These are phyloP conservation scores for Candida freyschussii DNA, from an alignment of 1,139 yeast genomes.

Conservation along the genomic window DNA sequence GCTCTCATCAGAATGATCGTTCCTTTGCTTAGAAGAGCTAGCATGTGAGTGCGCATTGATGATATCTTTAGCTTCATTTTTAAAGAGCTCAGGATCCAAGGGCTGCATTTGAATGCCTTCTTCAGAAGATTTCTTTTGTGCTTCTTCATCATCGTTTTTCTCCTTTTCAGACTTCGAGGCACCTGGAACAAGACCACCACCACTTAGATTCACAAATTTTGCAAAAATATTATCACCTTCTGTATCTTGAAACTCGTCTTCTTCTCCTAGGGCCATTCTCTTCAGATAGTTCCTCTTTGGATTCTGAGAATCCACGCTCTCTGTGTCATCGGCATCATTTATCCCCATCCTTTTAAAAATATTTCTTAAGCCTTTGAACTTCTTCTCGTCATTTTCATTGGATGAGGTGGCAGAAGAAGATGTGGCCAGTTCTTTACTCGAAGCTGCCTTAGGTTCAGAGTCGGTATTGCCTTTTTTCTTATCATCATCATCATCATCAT, in stretches of 20 bases:
- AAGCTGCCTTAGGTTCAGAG: neutral
- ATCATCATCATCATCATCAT: too few species aligned
- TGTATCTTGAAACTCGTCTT: constrained; percentile 13
- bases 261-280: constrained; percentile 17
- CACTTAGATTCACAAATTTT: constrained; percentile 25
- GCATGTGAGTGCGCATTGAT: constrained; percentile 25
- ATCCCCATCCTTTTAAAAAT: constrained; percentile 7
- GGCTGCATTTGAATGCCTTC: constrained; percentile 19
- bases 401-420: constrained; percentile 2
- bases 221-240: constrained; percentile 25
- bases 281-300: constrained; percentile 8
- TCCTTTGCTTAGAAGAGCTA: constrained; percentile 5
- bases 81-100: constrained; percentile 22
- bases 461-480: too few species aligned
- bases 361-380: constrained; percentile 7
- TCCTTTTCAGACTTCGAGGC: constrained; percentile 11
- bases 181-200: constrained; percentile 31
- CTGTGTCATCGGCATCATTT: constrained; percentile 1
- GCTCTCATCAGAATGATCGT: constrained; percentile 14
- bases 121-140: constrained; percentile 12
- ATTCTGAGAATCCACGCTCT: constrained; percentile 4
- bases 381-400: constrained; percentile 5
- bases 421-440: neutral
- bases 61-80: constrained; percentile 27
- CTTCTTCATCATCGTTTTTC: constrained; percentile 18